These are phyloP conservation scores for Aspergillus incahuasiensis DNA, from an alignment of 495 filamentous ascomycete genomes.

Conservation along the genomic window DNA sequence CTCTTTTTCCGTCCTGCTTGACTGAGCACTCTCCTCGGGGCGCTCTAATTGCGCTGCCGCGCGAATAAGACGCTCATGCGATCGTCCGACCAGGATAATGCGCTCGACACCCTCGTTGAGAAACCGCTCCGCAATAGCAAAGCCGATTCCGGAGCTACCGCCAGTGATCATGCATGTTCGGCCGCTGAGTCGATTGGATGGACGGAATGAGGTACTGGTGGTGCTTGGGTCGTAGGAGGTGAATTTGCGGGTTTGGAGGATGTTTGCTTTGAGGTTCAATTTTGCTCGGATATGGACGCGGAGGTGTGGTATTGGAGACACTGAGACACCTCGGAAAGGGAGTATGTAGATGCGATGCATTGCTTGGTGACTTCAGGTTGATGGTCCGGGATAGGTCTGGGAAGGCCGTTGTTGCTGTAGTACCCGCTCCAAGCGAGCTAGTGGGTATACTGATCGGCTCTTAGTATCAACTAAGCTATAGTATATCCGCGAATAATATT, in stretches of 20 bases:
- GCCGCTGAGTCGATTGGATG: constrained; percentile 29
- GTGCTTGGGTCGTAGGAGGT: constrained; percentile 6
- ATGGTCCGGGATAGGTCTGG: too few relatives aligned
- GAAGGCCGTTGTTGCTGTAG: background rate
- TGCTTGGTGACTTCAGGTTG: too few relatives aligned
- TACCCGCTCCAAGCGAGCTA: background rate
- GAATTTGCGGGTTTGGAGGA: background rate
- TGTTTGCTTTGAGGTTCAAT: background rate
- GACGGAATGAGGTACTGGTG: background rate
- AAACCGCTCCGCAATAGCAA: constrained; percentile 62
- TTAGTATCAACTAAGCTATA: background rate
- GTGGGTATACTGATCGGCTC: background rate
- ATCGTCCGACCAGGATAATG: constrained; percentile 50
- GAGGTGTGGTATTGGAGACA: background rate
- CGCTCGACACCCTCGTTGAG: constrained; percentile 55
- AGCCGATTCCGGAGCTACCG: constrained; percentile 61
- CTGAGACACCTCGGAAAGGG: background rate
- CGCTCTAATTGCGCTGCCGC: constrained; percentile 22
- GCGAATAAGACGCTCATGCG: constrained; percentile 34
- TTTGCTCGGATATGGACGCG: background rate
- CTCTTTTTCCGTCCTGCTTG: background rate
- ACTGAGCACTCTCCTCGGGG: background rate
- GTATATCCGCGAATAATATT: too few relatives aligned
- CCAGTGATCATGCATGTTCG: constrained; percentile 58
- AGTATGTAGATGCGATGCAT: background rate